Evolutionary conservation across 2,329 filamentous ascomycete species (phyloP).

Genomic region (Emergomyces pasteurianus): DNA sequence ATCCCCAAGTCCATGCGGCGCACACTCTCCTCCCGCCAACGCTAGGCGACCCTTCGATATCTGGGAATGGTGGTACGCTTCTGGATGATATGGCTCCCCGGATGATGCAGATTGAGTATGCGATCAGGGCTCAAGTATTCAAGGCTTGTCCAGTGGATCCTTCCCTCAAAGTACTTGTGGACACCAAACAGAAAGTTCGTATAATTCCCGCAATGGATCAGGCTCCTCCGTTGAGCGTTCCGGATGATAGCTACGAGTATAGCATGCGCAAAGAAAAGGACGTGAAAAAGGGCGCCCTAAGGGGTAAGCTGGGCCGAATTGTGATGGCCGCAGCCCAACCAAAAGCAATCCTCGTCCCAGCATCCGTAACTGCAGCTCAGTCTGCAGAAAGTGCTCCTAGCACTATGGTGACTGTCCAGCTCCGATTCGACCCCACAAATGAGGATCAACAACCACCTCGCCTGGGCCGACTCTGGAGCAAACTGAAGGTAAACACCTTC

Average conservation of each 20-base stretch:
- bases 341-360: constrained; percentile 40
- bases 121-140: constrained; percentile 38
- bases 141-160: constrained; percentile 26
- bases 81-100: constrained; percentile 52
- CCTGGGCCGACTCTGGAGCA: constrained; percentile 41
- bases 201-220: constrained; percentile 49
- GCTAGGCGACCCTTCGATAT: constrained; percentile 46
- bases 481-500: constrained; percentile 47
- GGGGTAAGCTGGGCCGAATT: constrained; percentile 45
- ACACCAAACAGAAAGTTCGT: constrained; percentile 44
- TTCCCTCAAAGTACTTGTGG: constrained; percentile 34
- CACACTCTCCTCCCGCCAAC: constrained; percentile 51
- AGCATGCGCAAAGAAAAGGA: constrained; percentile 46
- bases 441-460: constrained; percentile 40
- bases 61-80: constrained; percentile 37
- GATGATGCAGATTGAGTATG: constrained; percentile 50
- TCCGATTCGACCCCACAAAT: constrained; percentile 50
- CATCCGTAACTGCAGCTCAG: constrained; percentile 14
- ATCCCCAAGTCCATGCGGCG: constrained; percentile 40
- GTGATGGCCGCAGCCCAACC: constrained; percentile 48
- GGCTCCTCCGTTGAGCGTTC: constrained; percentile 44
- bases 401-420: constrained; percentile 43
- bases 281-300: constrained; percentile 47
- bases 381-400: constrained; percentile 26
- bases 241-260: constrained; percentile 38